Conservation (phyloP, 2,329 filamentous ascomycete species). For the Beauveria sp. region DNA sequence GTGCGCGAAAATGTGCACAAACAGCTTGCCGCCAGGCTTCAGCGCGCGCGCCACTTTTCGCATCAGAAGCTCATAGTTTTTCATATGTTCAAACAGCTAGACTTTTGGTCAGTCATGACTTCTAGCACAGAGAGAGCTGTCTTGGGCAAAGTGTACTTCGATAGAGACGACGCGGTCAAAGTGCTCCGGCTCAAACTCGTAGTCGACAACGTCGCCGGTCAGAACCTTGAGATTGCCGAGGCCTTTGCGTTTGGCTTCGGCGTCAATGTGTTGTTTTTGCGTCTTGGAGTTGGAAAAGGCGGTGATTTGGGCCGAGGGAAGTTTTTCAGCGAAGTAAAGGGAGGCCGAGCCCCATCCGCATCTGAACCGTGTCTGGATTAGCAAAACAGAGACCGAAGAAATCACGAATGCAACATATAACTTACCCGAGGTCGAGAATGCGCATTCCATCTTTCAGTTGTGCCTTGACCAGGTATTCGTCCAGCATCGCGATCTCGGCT, state of each 20-base stretch:
- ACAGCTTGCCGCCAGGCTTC: constrained; percentile 56
- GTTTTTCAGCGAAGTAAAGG: constrained; percentile 57
- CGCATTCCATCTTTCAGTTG: constrained; percentile 51
- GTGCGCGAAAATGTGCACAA: constrained; percentile 63
- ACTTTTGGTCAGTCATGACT: background rate
- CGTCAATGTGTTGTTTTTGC: constrained; percentile 60
- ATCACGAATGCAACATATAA: background rate
- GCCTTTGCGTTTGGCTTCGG: constrained; percentile 45
- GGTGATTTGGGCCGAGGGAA: constrained; percentile 54
- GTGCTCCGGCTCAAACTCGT: constrained; percentile 49
- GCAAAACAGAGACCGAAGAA: background rate
- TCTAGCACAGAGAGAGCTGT: background rate
- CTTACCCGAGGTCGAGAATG: constrained; percentile 54
- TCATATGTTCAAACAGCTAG: constrained; percentile 68
- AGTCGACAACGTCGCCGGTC: constrained; percentile 59
- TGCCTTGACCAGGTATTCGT: constrained; percentile 53
- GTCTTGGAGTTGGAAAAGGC: constrained; percentile 64
- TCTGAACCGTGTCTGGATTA: constrained; percentile 25
- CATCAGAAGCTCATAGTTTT: constrained; percentile 63
- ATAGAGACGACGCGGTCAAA: constrained; percentile 63
- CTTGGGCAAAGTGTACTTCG: constrained; percentile 30
- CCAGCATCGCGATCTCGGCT: constrained; percentile 60
- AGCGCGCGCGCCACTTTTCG: constrained; percentile 53
- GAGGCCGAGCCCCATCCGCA: constrained; percentile 63
- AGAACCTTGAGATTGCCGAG: constrained; percentile 55